Conservation (phyloP, 2,329 filamentous ascomycete species). For the Paecilomyces sp. region DNA sequence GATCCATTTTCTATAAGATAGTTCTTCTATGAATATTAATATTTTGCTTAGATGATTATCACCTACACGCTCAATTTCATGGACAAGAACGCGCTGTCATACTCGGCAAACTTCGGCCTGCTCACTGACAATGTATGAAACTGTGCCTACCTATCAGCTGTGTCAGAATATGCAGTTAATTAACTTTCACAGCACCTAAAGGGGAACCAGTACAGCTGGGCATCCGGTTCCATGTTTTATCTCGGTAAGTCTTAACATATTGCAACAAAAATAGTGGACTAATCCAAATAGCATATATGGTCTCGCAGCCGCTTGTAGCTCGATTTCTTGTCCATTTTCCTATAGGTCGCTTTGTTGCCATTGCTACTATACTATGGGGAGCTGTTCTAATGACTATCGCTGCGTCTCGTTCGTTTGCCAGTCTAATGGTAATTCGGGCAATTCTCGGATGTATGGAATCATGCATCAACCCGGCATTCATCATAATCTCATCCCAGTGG, state of each 20-base stretch:
- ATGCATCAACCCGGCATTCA: not conserved
- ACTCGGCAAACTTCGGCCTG: not conserved
- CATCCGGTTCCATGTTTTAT: not conserved
- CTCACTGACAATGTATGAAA: not conserved
- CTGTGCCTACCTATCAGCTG: not conserved
- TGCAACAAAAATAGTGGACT: not conserved
- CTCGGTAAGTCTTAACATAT: not conserved
- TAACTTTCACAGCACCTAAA: not conserved
- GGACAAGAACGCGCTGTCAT: not conserved
- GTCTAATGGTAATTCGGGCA: not conserved
- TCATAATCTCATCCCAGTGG: conserved; percentile 8
- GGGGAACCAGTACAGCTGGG: not conserved
- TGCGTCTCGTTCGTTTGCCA: not conserved
- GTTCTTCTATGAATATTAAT: not conserved
- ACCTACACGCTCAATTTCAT: not conserved
- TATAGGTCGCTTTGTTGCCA: not conserved
- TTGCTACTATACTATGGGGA: not conserved
- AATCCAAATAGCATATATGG: not conserved
- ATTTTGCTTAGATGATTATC: not conserved
- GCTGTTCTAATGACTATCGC: not conserved
- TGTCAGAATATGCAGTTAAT: not conserved
- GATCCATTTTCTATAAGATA: not conserved
- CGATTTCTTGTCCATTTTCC: not conserved
- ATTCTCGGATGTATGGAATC: not conserved
- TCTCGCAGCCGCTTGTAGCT: not conserved